Conservation (phyloP, 495 filamentous ascomycete genomes). For the Niebla homalea region DNA sequence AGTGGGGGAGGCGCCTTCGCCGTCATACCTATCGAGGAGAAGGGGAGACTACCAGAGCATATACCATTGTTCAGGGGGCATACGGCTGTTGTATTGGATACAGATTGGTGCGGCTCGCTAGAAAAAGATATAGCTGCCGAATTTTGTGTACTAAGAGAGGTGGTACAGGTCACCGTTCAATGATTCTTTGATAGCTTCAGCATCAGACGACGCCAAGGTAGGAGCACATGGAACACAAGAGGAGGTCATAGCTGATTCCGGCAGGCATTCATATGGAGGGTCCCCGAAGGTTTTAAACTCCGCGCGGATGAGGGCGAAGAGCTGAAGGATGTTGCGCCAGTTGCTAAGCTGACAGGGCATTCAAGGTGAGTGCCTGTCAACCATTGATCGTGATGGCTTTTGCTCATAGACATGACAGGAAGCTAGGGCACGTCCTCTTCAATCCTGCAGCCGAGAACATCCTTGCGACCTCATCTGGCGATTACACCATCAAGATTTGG, state of each 20-base stretch:
- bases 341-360: constrained; percentile 62
- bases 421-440: constrained; percentile 94
- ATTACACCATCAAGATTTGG: constrained; percentile 92
- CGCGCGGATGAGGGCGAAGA: constrained; percentile 65
- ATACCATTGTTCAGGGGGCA: constrained; percentile 93
- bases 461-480: constrained; percentile 87
- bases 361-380: constrained; percentile 25
- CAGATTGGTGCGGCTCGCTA: constrained; percentile 78
- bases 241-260: constrained; percentile 11
- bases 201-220: constrained; percentile 90
- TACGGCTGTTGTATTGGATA: constrained; percentile 89
- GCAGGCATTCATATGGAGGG: constrained; percentile 83
- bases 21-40: constrained; percentile 82
- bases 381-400: too few species aligned
- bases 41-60: constrained; percentile 78
- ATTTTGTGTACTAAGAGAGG: constrained; percentile 14
- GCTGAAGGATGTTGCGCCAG: constrained; percentile 62
- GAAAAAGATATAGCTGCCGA: background rate
- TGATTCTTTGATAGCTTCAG: constrained; percentile 81
- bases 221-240: background rate
- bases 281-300: constrained; percentile 77
- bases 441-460: constrained; percentile 94
- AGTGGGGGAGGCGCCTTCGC: constrained; percentile 95
- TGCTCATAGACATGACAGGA: constrained; percentile 35
- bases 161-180: constrained; percentile 77